A percentile compares a stretch with the other conserved stretches of the same genome.
Conservation (phyloP, 1,284 basidiomycete genomes). For the Heterobasidion annosum region DNA sequence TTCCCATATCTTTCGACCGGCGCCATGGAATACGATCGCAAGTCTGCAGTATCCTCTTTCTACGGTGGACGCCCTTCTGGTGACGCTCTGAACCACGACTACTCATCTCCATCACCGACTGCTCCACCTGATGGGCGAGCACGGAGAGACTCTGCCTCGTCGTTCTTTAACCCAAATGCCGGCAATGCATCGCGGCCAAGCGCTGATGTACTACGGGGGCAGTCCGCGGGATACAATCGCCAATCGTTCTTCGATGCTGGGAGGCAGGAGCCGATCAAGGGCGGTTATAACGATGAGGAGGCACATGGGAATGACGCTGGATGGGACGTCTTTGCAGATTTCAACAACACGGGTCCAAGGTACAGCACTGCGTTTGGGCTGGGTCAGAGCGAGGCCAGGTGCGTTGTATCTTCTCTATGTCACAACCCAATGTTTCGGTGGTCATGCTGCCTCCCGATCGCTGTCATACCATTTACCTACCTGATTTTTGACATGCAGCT, state of each 20-base stretch:
- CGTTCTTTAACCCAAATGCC: slow-evolving; percentile 36
- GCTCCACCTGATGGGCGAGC: slow-evolving; percentile 21
- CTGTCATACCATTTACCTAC: not conserved
- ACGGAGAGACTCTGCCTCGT: slow-evolving; percentile 59
- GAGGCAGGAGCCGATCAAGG: slow-evolving; percentile 65
- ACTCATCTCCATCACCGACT: slow-evolving; percentile 24
- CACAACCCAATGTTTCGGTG: too few relatives aligned
- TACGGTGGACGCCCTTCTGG: slow-evolving; percentile 53
- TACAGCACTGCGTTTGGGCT: slow-evolving; percentile 57
- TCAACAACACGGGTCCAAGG: slow-evolving; percentile 79
- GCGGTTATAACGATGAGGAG: slow-evolving; percentile 53
- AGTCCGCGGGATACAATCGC: slow-evolving; percentile 59
- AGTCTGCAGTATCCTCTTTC: slow-evolving; percentile 69
- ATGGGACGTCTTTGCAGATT: slow-evolving; percentile 87
- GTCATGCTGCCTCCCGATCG: not conserved
- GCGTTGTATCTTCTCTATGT: slow-evolving; percentile 5
- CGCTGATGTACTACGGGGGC: slow-evolving; percentile 32
- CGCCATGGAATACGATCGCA: slow-evolving; percentile 50
- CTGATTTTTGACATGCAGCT: slow-evolving; percentile 10
- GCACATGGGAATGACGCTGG: slow-evolving; percentile 35
- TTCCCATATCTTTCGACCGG: not conserved
- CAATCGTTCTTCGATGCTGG: slow-evolving; percentile 56
- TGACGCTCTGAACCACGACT: slow-evolving; percentile 52
- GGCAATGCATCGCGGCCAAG: slow-evolving; percentile 26
- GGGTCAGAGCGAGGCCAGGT: slow-evolving; percentile 25